These are phyloP conservation scores for Saccharomycopsis phalli DNA, from an alignment of 1,139 yeast genomes.

Conservation along the genomic window DNA sequence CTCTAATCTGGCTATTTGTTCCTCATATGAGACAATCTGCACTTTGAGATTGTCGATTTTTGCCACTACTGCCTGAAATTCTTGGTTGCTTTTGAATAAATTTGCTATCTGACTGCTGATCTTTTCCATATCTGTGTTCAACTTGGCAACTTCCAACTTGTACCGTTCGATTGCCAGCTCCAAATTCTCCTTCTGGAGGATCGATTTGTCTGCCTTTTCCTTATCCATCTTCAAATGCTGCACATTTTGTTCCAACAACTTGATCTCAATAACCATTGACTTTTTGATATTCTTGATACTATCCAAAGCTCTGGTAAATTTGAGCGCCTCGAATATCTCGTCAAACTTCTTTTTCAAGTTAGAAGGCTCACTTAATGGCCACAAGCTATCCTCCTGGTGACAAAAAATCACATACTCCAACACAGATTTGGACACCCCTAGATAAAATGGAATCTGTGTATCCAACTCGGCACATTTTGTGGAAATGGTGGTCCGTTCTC, in stretches of 20 bases:
- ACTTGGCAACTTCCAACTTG: slow-evolving; percentile 36
- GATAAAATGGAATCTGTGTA: slow-evolving; percentile 63
- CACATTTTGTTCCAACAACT: slow-evolving; percentile 50
- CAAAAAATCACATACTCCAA: slow-evolving; percentile 91
- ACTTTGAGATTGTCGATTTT: slow-evolving; percentile 50
- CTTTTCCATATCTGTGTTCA: slow-evolving; percentile 42
- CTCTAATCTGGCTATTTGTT: slow-evolving; percentile 42
- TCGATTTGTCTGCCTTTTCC: slow-evolving; percentile 57
- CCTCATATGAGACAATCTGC: slow-evolving; percentile 35
- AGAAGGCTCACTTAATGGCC: slow-evolving; percentile 96
- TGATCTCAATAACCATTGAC: slow-evolving; percentile 67
- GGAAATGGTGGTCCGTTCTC: slow-evolving; percentile 62
- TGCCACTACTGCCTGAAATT: slow-evolving; percentile 65
- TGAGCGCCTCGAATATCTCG: slow-evolving; percentile 92
- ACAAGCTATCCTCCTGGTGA: slow-evolving; percentile 92
- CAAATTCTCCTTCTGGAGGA: slow-evolving; percentile 39
- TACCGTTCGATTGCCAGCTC: slow-evolving; percentile 37
- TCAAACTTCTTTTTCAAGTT: slow-evolving; percentile 85
- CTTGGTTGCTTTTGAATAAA: slow-evolving; percentile 70
- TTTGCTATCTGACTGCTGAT: slow-evolving; percentile 52
- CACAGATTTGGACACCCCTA: slow-evolving; percentile 85
- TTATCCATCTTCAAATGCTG: slow-evolving; percentile 55
- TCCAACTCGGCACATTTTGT: slow-evolving; percentile 85
- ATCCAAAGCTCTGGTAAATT: slow-evolving; percentile 85
- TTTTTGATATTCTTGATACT: slow-evolving; percentile 67